phyloP scores from a whole-genome alignment of 2,329 filamentous ascomycete species.

The Pseudogymnoascus sp. region DNA sequence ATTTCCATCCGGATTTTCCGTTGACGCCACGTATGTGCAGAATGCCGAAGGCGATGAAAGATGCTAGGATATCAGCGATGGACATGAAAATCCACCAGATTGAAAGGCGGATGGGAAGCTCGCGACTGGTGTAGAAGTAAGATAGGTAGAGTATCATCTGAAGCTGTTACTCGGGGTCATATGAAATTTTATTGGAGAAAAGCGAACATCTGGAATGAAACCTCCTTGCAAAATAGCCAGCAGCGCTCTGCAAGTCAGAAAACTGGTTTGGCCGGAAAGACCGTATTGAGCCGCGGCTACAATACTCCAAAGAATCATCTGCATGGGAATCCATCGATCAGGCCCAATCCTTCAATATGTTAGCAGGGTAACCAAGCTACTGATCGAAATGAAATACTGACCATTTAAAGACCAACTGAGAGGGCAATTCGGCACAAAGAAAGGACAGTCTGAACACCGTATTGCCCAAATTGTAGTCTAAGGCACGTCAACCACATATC shows the following conservation, averaged over 20 bases:
- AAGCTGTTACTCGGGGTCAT: conserved; percentile 30
- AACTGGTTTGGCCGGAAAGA: conserved; percentile 28
- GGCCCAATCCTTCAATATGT: conserved; percentile 46
- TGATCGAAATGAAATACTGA: conserved; percentile 43
- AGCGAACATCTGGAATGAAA: conserved; percentile 33
- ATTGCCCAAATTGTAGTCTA: conserved; percentile 40
- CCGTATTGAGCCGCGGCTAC: conserved; percentile 43
- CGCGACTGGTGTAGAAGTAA: conserved; percentile 23
- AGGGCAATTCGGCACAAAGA: conserved; percentile 45
- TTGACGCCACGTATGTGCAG: conserved; percentile 19
- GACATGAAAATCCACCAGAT: conserved; percentile 22
- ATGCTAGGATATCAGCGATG: conserved; percentile 18
- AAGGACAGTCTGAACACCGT: conserved; percentile 32
- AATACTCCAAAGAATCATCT: conserved; percentile 45
- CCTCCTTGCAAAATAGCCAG: conserved; percentile 23
- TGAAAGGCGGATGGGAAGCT: conserved; percentile 20
- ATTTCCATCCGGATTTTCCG: conserved; percentile 29
- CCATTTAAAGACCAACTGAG: conserved; percentile 40
- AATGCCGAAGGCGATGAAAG: conserved; percentile 21
- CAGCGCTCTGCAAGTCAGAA: conserved; percentile 18
- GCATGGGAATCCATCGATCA: conserved; percentile 43
- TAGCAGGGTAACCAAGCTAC: conserved; percentile 49
- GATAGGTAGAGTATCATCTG: conserved; percentile 25
- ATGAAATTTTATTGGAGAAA: conserved; percentile 46
- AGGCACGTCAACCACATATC: conserved; percentile 7